Evolutionary conservation across 2,329 filamentous ascomycete species (phyloP).

Genomic region (Aschersonia sp.): DNA sequence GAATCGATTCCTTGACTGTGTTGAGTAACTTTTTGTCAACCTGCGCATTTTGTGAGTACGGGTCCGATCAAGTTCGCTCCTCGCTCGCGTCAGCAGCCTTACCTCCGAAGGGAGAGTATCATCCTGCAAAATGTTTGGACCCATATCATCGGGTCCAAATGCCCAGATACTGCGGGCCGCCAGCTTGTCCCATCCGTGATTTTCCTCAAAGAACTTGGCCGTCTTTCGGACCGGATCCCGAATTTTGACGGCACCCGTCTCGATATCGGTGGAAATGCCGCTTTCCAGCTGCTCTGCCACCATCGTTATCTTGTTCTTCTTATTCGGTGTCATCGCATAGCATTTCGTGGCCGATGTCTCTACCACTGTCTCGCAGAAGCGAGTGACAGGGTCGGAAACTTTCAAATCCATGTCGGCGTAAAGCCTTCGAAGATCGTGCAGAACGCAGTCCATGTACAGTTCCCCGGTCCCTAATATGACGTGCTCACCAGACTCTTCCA

Average conservation of each 20-base stretch:
- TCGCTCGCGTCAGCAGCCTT: conserved; percentile 14
- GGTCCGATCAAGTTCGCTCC: background rate
- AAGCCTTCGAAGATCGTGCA: conserved; percentile 83
- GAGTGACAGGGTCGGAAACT: conserved; percentile 91
- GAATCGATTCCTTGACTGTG: conserved; percentile 80
- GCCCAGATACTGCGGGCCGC: conserved; percentile 96
- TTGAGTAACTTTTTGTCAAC: conserved; percentile 86
- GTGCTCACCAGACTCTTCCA: conserved; percentile 95
- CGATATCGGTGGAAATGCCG: conserved; percentile 89
- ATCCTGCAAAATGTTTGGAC: conserved; percentile 91
- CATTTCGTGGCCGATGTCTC: conserved; percentile 97
- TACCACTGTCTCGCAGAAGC: conserved; percentile 95
- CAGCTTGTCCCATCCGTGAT: conserved; percentile 92
- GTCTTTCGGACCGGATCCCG: conserved; percentile 86
- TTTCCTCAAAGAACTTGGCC: conserved; percentile 93
- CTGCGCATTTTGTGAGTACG: conserved; percentile 17
- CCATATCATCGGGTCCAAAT: conserved; percentile 89
- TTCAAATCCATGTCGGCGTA: conserved; percentile 99
- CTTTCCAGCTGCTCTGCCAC: conserved; percentile 91
- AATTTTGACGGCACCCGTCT: conserved; percentile 79
- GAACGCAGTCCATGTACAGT: conserved; percentile 98
- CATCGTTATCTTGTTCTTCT: conserved; percentile 99
- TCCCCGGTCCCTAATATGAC: conserved; percentile 91
- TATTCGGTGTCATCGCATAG: conserved; percentile 95
- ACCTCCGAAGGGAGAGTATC: conserved; percentile 86